phyloP scores from a whole-genome alignment of 352 stramenopile species.

The Pythium brachiatum region DNA sequence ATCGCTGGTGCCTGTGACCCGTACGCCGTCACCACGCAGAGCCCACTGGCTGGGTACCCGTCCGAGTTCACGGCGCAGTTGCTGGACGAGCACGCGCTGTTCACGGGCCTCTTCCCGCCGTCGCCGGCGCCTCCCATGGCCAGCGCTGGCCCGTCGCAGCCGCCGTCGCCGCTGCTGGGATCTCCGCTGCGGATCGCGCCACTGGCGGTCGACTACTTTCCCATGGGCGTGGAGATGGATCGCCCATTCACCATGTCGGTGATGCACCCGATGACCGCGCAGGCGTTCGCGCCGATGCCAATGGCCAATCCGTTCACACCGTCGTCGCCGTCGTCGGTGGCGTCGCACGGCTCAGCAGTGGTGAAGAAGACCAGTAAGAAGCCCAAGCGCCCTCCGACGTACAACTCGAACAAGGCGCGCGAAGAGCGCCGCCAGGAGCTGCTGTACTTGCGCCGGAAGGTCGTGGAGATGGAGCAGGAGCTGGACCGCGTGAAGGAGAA shows the following conservation, averaged over 20 bases:
- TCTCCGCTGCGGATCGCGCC: conserved; percentile 20
- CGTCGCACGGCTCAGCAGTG: background rate
- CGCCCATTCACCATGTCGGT: conserved; percentile 9
- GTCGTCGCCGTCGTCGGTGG: conserved; percentile 6
- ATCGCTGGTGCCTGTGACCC: too few species aligned
- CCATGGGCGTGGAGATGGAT: conserved; percentile 20
- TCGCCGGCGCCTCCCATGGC: background rate
- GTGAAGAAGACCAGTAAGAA: conserved; percentile 17
- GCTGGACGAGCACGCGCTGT: conserved; percentile 23
- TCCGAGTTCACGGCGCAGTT: conserved; percentile 9
- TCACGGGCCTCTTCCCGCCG: conserved; percentile 11
- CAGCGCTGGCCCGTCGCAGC: background rate
- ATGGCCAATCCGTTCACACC: background rate
- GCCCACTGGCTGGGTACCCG: background rate
- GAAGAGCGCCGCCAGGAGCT: conserved; percentile 28
- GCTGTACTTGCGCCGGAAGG: conserved; percentile 21
- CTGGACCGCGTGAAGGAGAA: conserved; percentile 18
- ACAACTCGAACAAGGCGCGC: conserved; percentile 31
- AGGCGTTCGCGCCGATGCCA: conserved; percentile 10
- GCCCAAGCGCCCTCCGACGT: conserved; percentile 21
- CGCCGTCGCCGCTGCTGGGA: background rate
- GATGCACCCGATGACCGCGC: conserved; percentile 16
- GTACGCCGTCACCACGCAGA: background rate
- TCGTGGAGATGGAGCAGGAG: conserved; percentile 25
- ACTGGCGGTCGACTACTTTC: conserved; percentile 23